Percentiles rank a stretch among this genome's conserved stretches.
phyloP scores from a whole-genome alignment of 345 rosid genomes.

The Gossypioides kirkii region DNA sequence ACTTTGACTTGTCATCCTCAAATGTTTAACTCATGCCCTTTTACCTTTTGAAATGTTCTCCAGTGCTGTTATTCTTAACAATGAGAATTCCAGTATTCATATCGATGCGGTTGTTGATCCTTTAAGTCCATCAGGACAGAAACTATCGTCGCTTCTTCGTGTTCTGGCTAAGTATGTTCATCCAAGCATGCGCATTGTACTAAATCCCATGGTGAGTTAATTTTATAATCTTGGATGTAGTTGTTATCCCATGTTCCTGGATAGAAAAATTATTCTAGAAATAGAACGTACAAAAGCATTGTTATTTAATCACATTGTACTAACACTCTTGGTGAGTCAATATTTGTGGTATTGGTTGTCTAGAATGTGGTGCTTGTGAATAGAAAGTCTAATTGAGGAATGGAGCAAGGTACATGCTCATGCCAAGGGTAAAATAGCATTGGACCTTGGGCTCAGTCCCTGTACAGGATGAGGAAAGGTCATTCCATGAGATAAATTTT shows the following conservation, averaged over 20 bases:
- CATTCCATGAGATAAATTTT: neutral
- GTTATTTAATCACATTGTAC: slow-evolving; percentile 36
- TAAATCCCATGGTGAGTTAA: slow-evolving; percentile 88
- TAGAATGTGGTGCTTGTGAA: neutral
- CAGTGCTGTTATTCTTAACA: slow-evolving; percentile 79
- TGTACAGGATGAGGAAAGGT: neutral
- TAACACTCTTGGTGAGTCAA: slow-evolving; percentile 76
- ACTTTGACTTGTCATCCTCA: neutral
- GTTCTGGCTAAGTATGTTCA: slow-evolving; percentile 64
- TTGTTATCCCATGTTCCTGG: neutral
- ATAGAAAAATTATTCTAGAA: neutral
- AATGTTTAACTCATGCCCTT: slow-evolving; percentile 6
- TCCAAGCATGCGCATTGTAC: slow-evolving; percentile 89
- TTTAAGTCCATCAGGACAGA: slow-evolving; percentile 86
- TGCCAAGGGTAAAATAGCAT: neutral
- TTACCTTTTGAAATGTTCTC: slow-evolving; percentile 17
- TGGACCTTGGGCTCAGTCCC: neutral
- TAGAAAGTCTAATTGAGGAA: neutral
- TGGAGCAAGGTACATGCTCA: neutral
- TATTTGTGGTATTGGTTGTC: slow-evolving; percentile 1
- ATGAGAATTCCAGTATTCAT: slow-evolving; percentile 77
- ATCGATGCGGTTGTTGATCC: slow-evolving; percentile 97
- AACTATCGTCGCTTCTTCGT: slow-evolving; percentile 78
- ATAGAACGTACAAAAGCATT: neutral
- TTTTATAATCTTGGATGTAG: slow-evolving; percentile 4